Evolutionary conservation across 768 basidiomycete species (phyloP).

Genomic region (Gelatoporia subvermispora): DNA sequence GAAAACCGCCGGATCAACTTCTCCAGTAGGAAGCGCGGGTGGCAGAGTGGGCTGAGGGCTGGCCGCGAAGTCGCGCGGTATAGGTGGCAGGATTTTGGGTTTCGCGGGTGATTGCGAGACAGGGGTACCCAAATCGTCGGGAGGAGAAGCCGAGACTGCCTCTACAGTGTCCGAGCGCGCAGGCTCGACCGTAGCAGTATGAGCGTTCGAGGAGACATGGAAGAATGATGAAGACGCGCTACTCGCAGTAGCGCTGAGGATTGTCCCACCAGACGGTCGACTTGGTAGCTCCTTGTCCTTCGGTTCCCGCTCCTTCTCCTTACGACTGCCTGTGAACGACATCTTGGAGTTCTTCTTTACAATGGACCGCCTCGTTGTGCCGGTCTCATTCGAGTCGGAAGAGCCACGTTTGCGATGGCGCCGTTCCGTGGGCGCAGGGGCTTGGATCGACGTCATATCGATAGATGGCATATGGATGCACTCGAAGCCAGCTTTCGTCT

Average conservation of each 20-base stretch:
- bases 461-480: constrained; percentile 95
- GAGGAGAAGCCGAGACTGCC: constrained; percentile 7
- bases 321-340: constrained; percentile 54
- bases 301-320: constrained; percentile 39
- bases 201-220: constrained; percentile 62
- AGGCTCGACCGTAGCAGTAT: constrained; percentile 33
- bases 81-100: constrained; percentile 68
- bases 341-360: constrained; percentile 75
- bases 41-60: constrained; percentile 27
- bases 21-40: constrained; percentile 59
- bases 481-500: constrained; percentile 88
- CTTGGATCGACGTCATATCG: constrained; percentile 73
- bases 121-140: constrained; percentile 20
- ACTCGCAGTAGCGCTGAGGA: constrained; percentile 61
- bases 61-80: constrained; percentile 64
- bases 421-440: constrained; percentile 28
- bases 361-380: constrained; percentile 47
- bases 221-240: constrained; percentile 83
- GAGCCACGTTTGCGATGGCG: constrained; percentile 42
- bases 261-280: constrained; percentile 40
- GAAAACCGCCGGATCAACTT: constrained; percentile 62
- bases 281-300: constrained; percentile 46
- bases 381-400: constrained; percentile 47
- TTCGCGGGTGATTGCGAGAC: constrained; percentile 51
- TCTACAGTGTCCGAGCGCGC: constrained; percentile 23